phyloP scores from a whole-genome alignment of 768 basidiomycete species.

The Trametes coccinea region DNA sequence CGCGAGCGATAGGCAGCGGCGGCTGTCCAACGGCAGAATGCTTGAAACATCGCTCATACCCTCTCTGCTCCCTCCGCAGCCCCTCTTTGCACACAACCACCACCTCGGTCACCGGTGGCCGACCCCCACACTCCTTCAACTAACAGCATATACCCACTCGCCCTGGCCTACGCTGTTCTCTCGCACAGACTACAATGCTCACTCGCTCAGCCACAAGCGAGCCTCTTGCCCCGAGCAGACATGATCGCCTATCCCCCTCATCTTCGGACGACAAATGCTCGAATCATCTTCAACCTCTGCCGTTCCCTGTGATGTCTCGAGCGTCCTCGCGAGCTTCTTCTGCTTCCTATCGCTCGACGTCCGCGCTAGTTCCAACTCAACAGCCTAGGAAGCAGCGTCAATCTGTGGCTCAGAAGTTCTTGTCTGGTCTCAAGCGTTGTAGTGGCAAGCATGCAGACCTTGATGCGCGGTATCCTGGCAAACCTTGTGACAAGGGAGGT shows the following conservation, averaged over 20 bases:
- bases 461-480: conserved; percentile 8
- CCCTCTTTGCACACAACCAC: conserved; percentile 9
- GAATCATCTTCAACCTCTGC: conserved; percentile 13
- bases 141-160: conserved; percentile 3
- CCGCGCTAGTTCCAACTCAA: conserved; percentile 20
- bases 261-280: conserved; percentile 16
- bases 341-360: conserved; percentile 26
- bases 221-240: conserved; percentile 16
- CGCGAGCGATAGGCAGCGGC: background rate
- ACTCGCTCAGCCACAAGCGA: conserved; percentile 20
- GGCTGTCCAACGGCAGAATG: background rate
- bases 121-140: conserved; percentile 12
- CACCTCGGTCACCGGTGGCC: conserved; percentile 17
- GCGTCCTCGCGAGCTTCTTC: conserved; percentile 24
- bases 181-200: conserved; percentile 22
- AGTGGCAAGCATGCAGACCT: background rate
- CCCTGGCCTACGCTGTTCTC: background rate
- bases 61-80: background rate
- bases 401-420: conserved; percentile 11
- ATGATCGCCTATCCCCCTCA: conserved; percentile 11
- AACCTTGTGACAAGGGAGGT: conserved; percentile 14
- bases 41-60: conserved; percentile 4
- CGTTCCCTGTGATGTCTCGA: conserved; percentile 22
- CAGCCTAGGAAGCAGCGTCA: background rate
- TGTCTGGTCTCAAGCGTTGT: conserved; percentile 5